These are phyloP conservation scores for Begonia loranthoides DNA, from an alignment of 306 rosid genomes.

Conservation along the genomic window DNA sequence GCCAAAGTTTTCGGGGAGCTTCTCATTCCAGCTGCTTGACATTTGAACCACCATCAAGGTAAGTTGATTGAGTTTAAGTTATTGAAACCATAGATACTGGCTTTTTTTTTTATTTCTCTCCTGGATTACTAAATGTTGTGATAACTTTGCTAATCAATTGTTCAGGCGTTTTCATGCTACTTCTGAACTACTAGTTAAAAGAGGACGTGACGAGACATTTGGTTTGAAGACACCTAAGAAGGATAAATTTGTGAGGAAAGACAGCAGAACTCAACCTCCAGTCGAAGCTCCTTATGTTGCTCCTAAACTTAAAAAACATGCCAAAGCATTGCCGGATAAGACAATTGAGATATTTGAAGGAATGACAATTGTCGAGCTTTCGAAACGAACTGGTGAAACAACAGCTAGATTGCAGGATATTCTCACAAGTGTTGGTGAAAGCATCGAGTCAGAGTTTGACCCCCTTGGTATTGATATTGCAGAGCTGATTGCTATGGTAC, in stretches of 20 bases:
- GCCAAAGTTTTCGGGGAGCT: conserved; percentile 10
- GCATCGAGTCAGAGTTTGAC: conserved; percentile 71
- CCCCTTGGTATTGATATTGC: conserved; percentile 58
- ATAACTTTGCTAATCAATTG: neutral
- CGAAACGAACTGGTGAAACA: conserved; percentile 63
- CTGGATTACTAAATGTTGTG: neutral
- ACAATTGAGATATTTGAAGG: conserved; percentile 84
- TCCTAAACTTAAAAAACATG: conserved; percentile 29
- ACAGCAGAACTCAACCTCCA: conserved; percentile 42
- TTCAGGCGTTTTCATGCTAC: conserved; percentile 59
- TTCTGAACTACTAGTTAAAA: conserved; percentile 34
- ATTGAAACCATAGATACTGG: conserved; percentile 10
- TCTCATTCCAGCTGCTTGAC: conserved; percentile 19
- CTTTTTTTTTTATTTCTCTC: neutral
- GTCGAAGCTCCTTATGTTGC: conserved; percentile 68
- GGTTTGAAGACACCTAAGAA: conserved; percentile 51
- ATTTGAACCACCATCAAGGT: conserved; percentile 43
- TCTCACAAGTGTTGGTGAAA: conserved; percentile 72
- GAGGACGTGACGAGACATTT: conserved; percentile 23
- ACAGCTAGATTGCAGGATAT: conserved; percentile 47
- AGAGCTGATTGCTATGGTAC: conserved; percentile 86
- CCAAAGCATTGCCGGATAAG: conserved; percentile 39
- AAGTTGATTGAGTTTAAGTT: no score
- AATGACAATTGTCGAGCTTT: conserved; percentile 71
- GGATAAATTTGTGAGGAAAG: conserved; percentile 49